A percentile compares a stretch with the other conserved stretches of the same genome.
Evolutionary conservation across 192 early-diverging fungal species (phyloP).

Genomic region (Endogone sp.): DNA sequence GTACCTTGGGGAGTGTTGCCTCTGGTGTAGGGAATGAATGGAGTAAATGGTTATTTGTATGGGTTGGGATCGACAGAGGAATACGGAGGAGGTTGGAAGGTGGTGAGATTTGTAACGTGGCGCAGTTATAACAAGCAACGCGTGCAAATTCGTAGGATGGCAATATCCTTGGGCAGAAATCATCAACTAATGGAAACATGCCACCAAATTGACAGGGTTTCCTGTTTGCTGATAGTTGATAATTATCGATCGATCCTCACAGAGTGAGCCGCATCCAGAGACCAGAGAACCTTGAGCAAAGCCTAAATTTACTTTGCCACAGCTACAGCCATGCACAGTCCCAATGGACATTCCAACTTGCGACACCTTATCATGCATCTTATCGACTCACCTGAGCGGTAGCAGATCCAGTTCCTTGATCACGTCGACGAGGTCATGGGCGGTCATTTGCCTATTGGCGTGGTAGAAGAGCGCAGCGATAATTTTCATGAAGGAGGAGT

Average conservation of each 20-base stretch:
- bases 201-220: no score
- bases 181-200: no score
- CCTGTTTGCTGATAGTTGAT: no score
- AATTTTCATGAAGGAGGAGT: conserved; percentile 38
- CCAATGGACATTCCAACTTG: no score
- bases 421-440: conserved; percentile 30
- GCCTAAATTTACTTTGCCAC: no score
- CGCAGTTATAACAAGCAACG: not conserved
- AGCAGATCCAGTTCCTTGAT: conserved; percentile 29
- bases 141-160: no score
- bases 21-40: conserved; percentile 13
- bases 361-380: no score
- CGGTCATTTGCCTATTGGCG: conserved; percentile 30
- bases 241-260: no score
- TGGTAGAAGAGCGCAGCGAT: conserved; percentile 39
- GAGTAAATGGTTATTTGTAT: conserved; percentile 2
- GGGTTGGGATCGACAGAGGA: not conserved
- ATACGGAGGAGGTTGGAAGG: not conserved
- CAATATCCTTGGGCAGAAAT: no score
- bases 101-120: not conserved
- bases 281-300: no score
- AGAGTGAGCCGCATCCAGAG: no score
- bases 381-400: conserved; percentile 27
- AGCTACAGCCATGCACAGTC: no score
- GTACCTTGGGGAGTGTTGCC: conserved; percentile 45